Percentiles rank a stretch among this genome's conserved stretches.
phyloP scores from a whole-genome alignment of 2,329 filamentous ascomycete species.

The Cordyceps sp. region DNA sequence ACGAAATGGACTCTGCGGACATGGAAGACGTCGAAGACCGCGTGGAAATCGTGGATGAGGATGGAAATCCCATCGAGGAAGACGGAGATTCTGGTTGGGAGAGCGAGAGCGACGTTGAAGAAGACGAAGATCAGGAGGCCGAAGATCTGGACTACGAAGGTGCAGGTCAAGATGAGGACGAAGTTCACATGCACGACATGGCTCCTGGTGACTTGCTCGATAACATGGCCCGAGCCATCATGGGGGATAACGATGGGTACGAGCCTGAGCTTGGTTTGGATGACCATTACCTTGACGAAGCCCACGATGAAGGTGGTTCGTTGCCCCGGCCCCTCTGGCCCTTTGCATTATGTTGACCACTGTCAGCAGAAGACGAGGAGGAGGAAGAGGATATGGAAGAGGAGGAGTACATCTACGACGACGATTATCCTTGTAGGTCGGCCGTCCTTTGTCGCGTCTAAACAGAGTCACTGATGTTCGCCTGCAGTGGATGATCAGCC shows the following conservation, averaged over 20 bases:
- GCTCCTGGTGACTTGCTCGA: slow-evolving; percentile 28
- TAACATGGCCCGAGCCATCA: slow-evolving; percentile 38
- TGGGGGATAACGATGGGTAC: slow-evolving; percentile 31
- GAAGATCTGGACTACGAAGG: slow-evolving; percentile 38
- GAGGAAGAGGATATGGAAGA: slow-evolving; percentile 61
- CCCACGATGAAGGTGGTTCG: slow-evolving; percentile 42
- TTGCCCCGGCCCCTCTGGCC: not conserved
- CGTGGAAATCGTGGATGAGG: slow-evolving; percentile 45
- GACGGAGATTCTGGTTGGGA: slow-evolving; percentile 46
- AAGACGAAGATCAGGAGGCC: slow-evolving; percentile 33
- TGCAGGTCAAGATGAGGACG: slow-evolving; percentile 36
- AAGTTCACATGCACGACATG: slow-evolving; percentile 28
- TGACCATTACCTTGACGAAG: slow-evolving; percentile 36
- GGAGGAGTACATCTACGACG: slow-evolving; percentile 45
- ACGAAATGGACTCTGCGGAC: slow-evolving; percentile 24
- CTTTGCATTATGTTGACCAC: slow-evolving; percentile 2
- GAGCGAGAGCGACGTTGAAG: slow-evolving; percentile 40
- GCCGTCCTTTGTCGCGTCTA: too few relatives aligned
- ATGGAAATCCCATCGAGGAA: slow-evolving; percentile 40
- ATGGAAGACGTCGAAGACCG: slow-evolving; percentile 36
- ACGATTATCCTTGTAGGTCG: slow-evolving; percentile 38
- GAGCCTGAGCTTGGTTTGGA: slow-evolving; percentile 35
- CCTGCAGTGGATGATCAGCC: slow-evolving; percentile 4
- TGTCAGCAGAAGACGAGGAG: slow-evolving; percentile 28
- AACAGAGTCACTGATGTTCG: not conserved